Evolutionary conservation across 129 eudicot genomes (phyloP).

Genomic region (Artemisia tridentata): DNA sequence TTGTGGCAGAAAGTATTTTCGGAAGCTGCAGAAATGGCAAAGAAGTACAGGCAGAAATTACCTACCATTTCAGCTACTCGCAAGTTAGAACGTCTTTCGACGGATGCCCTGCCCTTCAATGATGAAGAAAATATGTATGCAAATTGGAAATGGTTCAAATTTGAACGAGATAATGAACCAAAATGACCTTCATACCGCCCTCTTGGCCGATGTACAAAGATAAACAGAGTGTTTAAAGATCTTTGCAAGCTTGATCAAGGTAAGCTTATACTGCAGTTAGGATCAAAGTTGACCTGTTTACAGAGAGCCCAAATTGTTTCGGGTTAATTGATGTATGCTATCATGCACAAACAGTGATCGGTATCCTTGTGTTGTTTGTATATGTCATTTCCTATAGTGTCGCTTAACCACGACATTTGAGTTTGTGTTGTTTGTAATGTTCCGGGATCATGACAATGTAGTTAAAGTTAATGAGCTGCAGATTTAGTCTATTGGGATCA

Average conservation of each 20-base stretch:
- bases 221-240: background rate
- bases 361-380: constrained; percentile 25
- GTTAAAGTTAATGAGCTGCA: background rate
- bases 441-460: constrained; percentile 13
- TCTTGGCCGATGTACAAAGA: constrained; percentile 18
- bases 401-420: background rate
- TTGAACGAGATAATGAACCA: constrained; percentile 39
- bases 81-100: constrained; percentile 47
- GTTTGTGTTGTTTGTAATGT: constrained; percentile 7
- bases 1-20: constrained; percentile 66
- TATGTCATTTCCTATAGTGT: background rate
- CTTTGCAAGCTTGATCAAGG: constrained; percentile 16
- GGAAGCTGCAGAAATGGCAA: constrained; percentile 88
- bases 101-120: constrained; percentile 41
- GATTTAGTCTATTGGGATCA: background rate
- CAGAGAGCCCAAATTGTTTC: background rate
- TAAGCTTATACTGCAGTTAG: background rate
- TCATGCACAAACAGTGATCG: constrained; percentile 7
- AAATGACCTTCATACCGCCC: constrained; percentile 21
- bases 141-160: constrained; percentile 91
- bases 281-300: constrained; percentile 12
- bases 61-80: constrained; percentile 39
- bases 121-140: constrained; percentile 70
- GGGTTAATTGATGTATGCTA: background rate
- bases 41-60: constrained; percentile 64